A percentile compares a stretch with the other conserved stretches of the same genome.
Evolutionary conservation across 78 protist genomes (phyloP).

Genomic region (slime mould (Dictyostelium discoideum)): DNA sequence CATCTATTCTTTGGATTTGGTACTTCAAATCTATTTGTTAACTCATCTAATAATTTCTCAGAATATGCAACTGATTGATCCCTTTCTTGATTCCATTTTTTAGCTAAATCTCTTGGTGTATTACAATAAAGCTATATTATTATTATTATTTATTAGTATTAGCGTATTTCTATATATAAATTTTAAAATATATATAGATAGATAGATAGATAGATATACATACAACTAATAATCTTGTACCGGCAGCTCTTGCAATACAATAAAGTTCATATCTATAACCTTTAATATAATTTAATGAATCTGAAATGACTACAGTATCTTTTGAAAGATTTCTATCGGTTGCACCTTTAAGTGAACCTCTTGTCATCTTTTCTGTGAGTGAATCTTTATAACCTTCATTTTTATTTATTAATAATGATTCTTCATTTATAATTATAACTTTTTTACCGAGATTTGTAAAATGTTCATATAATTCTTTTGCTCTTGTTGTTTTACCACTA

Average conservation of each 20-base stretch:
- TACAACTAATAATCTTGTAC: constrained; percentile 78
- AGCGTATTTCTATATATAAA: no score
- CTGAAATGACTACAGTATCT: constrained; percentile 82
- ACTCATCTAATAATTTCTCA: constrained; percentile 24
- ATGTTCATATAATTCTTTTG: constrained; percentile 46
- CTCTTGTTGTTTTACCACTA: constrained; percentile 70
- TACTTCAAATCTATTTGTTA: constrained; percentile 75
- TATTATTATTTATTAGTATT: neutral
- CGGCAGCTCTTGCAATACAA: constrained; percentile 83
- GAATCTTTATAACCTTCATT: constrained; percentile 69
- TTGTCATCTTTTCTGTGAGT: constrained; percentile 74
- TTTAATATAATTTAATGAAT: constrained; percentile 91
- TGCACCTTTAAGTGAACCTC: constrained; percentile 84
- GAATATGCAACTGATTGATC: constrained; percentile 13
- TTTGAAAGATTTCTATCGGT: constrained; percentile 62
- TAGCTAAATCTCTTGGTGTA: constrained; percentile 46
- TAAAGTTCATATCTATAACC: constrained; percentile 91
- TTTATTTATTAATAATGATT: constrained; percentile 27
- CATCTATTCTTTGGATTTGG: constrained; percentile 82
- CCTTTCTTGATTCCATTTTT: constrained; percentile 20
- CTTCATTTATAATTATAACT: constrained; percentile 68
- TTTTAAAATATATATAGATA: no score
- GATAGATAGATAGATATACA: neutral
- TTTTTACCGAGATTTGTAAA: constrained; percentile 56
- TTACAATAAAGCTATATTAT: constrained; percentile 44